Conservation (phyloP, 345 rosid species). For the Passiflora organensis region DNA sequence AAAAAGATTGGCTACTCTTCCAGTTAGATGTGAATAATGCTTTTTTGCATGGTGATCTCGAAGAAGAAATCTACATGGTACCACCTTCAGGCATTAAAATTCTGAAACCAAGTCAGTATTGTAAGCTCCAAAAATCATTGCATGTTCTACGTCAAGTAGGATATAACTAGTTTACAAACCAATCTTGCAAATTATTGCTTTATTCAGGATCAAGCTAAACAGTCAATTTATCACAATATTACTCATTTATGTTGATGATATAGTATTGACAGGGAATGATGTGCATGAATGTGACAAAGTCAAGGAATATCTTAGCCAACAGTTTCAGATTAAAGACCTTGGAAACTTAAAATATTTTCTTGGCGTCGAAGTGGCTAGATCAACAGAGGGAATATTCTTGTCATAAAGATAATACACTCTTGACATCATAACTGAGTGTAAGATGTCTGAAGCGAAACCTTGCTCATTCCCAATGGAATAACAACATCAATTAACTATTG, state of each 20-base stretch:
- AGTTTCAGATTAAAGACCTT: accelerated
- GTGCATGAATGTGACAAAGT: too few species aligned
- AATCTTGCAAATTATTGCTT: background rate
- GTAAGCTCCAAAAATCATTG: background rate
- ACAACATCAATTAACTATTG: background rate
- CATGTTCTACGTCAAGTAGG: background rate
- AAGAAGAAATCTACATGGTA: too few species aligned
- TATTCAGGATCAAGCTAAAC: background rate
- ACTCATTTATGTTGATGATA: too few species aligned
- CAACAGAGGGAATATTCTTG: background rate
- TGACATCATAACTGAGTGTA: background rate
- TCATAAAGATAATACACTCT: background rate
- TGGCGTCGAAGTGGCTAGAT: background rate
- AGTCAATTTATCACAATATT: background rate
- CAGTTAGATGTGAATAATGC: too few species aligned
- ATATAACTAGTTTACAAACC: background rate
- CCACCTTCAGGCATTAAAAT: accelerated
- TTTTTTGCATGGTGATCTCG: too few species aligned
- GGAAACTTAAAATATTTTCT: background rate
- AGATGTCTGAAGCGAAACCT: background rate
- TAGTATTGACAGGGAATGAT: too few species aligned
- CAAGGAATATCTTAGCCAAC: background rate
- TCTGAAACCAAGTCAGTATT: background rate
- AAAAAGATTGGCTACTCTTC: too few species aligned
- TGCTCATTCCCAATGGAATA: background rate